A percentile compares a stretch with the other conserved stretches of the same genome.
phyloP scores from a whole-genome alignment of 352 stramenopile species.

The Phytophthora kernoviae region DNA sequence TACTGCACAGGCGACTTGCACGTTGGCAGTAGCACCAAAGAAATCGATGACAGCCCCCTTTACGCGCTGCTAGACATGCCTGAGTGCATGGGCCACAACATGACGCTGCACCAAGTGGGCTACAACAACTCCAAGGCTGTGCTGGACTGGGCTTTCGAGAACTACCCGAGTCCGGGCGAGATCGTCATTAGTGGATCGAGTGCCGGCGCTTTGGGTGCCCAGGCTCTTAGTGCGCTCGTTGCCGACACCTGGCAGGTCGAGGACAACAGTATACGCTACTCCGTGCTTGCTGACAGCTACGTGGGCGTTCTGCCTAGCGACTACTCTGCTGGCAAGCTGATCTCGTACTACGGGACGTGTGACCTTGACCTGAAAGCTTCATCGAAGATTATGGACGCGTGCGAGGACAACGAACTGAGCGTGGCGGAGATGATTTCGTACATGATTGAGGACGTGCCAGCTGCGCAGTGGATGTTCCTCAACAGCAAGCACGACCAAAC shows the following conservation, averaged over 20 bases:
- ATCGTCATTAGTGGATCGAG: conserved; percentile 66
- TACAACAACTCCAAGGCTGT: conserved; percentile 71
- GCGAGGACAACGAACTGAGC: conserved; percentile 45
- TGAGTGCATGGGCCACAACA: conserved; percentile 55
- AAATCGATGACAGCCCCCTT: conserved; percentile 33
- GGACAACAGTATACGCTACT: conserved; percentile 56
- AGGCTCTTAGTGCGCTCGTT: conserved; percentile 48
- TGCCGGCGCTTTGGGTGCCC: conserved; percentile 54
- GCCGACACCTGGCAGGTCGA: conserved; percentile 65
- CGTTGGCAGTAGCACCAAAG: conserved; percentile 44
- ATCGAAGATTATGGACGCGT: conserved; percentile 43
- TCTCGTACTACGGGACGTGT: conserved; percentile 69
- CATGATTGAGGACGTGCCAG: conserved; percentile 54
- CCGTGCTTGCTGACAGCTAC: conserved; percentile 68
- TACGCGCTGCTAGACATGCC: conserved; percentile 45
- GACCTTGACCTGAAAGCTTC: conserved; percentile 52
- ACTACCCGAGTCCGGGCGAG: conserved; percentile 64
- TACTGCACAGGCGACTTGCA: conserved; percentile 82
- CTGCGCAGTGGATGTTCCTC: conserved; percentile 66
- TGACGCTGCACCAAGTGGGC: conserved; percentile 56
- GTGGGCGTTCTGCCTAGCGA: conserved; percentile 60
- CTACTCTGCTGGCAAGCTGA: conserved; percentile 48
- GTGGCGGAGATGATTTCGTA: conserved; percentile 56
- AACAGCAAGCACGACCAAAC: conserved; percentile 65
- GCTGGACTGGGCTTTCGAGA: conserved; percentile 62